Percentiles rank a stretch among this genome's conserved stretches.
Evolutionary conservation across 192 early-diverging fungal genomes (phyloP).

Genomic region (Paraglomus brasilianum): DNA sequence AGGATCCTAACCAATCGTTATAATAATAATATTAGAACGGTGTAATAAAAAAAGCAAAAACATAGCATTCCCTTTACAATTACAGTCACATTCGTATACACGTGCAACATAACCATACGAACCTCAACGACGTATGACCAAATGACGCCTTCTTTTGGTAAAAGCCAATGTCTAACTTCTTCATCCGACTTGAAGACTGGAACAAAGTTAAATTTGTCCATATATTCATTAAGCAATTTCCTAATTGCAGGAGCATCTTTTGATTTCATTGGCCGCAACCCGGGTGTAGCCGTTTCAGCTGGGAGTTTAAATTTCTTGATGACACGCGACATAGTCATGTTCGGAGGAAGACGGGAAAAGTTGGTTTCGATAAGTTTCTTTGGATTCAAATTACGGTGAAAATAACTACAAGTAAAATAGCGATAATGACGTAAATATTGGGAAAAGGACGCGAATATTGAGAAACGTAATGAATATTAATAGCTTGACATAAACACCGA

Average conservation of each 20-base stretch:
- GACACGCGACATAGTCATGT: constrained; percentile 69
- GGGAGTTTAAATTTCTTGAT: constrained; percentile 73
- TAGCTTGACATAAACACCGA: too few relatives aligned
- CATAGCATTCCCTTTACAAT: neutral
- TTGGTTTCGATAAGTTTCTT: constrained; percentile 92
- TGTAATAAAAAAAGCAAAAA: constrained; percentile 20
- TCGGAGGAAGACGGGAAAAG: constrained; percentile 79
- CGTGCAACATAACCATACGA: constrained; percentile 1
- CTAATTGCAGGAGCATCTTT: constrained; percentile 76
- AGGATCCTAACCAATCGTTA: constrained; percentile 42
- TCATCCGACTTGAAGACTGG: constrained; percentile 74
- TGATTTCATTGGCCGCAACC: constrained; percentile 76
- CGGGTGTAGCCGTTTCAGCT: constrained; percentile 58
- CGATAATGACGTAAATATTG: too few relatives aligned
- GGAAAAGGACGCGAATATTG: too few relatives aligned
- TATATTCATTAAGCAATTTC: constrained; percentile 73
- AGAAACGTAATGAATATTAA: too few relatives aligned
- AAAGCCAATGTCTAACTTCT: constrained; percentile 89
- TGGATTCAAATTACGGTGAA: constrained; percentile 91
- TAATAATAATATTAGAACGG: neutral
- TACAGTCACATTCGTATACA: too few relatives aligned
- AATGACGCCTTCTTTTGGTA: constrained; percentile 81
- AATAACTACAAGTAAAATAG: constrained; percentile 69
- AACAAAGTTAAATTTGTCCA: constrained; percentile 63
- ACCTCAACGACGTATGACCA: constrained; percentile 95